Evolutionary conservation across 108 stramenopile species (phyloP).

Genomic region (Fragilaria radians): DNA sequence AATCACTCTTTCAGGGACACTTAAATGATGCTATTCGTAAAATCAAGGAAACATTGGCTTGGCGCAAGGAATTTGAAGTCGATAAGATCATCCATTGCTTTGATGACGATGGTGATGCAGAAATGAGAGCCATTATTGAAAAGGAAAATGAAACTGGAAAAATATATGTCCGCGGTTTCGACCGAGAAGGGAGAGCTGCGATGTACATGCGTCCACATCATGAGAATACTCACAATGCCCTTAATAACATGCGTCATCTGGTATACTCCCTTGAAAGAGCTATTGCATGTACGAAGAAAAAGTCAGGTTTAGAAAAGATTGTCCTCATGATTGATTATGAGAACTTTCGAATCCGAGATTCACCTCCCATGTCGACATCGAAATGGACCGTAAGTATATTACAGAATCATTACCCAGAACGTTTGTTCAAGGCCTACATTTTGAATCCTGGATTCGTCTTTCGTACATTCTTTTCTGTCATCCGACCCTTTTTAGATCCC

Average conservation of each 20-base stretch:
- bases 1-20: constrained; percentile 27
- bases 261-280: constrained; percentile 88
- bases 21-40: constrained; percentile 49
- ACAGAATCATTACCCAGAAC: constrained; percentile 87
- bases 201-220: constrained; percentile 77
- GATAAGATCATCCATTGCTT: constrained; percentile 25
- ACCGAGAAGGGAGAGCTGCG: constrained; percentile 72
- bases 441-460: constrained; percentile 83
- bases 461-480: constrained; percentile 73
- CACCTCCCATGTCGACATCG: constrained; percentile 68
- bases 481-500: constrained; percentile 83
- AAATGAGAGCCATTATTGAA: constrained; percentile 30
- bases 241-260: constrained; percentile 81
- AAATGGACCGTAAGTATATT: constrained; percentile 75
- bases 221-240: constrained; percentile 75
- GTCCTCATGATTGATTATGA: constrained; percentile 86
- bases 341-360: constrained; percentile 60
- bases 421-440: constrained; percentile 75
- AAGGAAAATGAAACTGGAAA: constrained; percentile 78
- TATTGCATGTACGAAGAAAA: constrained; percentile 60
- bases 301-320: constrained; percentile 59
- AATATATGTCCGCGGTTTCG: constrained; percentile 80
- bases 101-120: constrained; percentile 17
- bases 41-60: constrained; percentile 62
- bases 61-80: constrained; percentile 81